Conservation (phyloP, 495 filamentous ascomycete genomes). For the Hyaloscypha hepaticicola region DNA sequence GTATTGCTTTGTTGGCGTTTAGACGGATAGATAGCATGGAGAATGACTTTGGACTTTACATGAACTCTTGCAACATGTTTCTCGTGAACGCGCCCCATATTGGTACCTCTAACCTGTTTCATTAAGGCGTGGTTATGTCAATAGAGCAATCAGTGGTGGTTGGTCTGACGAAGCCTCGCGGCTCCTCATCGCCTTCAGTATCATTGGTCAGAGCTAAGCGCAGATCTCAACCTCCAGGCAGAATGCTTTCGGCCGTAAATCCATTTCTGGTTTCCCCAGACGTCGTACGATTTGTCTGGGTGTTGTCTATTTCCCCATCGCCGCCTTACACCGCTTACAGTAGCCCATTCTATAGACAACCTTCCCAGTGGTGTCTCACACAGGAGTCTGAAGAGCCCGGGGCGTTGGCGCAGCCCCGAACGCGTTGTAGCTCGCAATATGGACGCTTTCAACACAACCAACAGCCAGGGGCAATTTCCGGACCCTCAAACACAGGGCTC, state of each 20-base stretch:
- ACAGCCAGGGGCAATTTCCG: neutral
- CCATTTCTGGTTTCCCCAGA: neutral
- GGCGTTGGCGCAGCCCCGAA: neutral
- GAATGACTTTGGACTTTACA: neutral
- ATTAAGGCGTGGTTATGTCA: no score
- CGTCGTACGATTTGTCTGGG: neutral
- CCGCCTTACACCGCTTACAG: neutral
- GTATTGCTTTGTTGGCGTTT: slow-evolving; percentile 27
- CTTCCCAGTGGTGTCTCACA: neutral
- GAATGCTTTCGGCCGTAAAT: neutral
- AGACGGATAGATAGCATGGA: slow-evolving; percentile 33
- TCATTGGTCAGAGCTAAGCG: neutral
- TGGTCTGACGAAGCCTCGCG: no score
- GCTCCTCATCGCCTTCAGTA: neutral
- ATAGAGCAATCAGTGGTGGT: no score
- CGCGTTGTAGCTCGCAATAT: slow-evolving; percentile 3
- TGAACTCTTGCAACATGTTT: neutral
- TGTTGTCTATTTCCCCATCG: neutral
- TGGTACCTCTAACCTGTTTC: no score
- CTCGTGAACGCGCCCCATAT: no score
- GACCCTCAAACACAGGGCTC: slow-evolving; percentile 2
- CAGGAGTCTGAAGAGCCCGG: neutral
- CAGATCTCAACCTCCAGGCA: neutral
- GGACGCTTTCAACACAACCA: slow-evolving; percentile 13
- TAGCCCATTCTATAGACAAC: neutral